Conservation (phyloP, 164 flowering plant genomes). For the Sedum album region DNA sequence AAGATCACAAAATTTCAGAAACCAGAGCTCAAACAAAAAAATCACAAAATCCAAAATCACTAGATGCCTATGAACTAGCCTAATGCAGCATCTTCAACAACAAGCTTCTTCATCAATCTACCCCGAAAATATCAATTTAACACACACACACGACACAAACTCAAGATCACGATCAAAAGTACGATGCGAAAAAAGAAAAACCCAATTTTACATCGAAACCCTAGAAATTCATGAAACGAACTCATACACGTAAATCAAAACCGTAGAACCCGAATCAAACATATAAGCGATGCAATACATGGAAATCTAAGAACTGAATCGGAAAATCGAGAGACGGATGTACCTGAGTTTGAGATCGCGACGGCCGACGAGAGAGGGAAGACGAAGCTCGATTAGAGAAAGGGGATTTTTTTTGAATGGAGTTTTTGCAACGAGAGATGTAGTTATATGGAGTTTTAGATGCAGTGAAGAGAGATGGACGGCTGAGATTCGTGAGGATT, state of each 20-base stretch:
- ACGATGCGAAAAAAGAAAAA: background rate
- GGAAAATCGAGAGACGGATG: background rate
- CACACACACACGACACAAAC: background rate
- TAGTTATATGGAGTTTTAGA: background rate
- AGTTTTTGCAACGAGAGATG: background rate
- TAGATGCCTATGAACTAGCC: no score
- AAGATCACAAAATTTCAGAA: background rate
- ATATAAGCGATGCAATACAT: background rate
- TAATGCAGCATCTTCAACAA: no score
- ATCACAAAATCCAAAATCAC: background rate
- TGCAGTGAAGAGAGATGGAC: background rate
- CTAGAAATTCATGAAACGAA: background rate
- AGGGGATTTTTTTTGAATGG: background rate
- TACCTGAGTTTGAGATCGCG: conserved; percentile 1
- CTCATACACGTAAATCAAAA: background rate
- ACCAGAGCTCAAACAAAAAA: background rate
- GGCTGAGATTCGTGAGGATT: background rate
- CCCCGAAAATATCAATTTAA: background rate
- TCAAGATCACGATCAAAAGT: no score
- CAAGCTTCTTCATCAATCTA: no score
- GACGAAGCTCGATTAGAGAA: background rate
- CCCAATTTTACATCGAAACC: background rate
- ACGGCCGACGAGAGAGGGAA: no score
- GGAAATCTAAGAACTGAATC: background rate
- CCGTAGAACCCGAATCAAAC: background rate